phyloP scores from a whole-genome alignment of 2,329 filamentous ascomycete species.

The Monosporascus sp. region DNA sequence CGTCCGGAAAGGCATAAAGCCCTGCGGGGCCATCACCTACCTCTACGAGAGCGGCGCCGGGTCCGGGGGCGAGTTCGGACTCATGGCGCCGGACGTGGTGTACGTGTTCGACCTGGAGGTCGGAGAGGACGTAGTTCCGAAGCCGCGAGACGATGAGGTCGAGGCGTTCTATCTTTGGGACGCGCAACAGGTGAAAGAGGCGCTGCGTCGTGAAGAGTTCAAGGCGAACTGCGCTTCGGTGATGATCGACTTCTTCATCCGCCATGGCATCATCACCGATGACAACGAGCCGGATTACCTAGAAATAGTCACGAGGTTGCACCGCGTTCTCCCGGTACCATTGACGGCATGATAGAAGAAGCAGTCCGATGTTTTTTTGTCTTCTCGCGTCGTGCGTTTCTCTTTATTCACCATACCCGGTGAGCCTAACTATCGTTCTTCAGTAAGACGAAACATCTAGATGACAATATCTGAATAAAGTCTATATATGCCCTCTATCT shows the following conservation, averaged over 20 bases:
- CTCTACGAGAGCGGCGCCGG: conserved; percentile 56
- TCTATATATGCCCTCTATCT: too few relatives aligned
- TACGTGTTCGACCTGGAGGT: conserved; percentile 69
- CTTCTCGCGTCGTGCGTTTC: background rate
- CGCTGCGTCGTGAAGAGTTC: conserved; percentile 56
- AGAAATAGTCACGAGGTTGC: conserved; percentile 44
- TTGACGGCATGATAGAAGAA: background rate
- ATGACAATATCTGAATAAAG: too few relatives aligned
- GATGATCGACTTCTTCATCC: conserved; percentile 65
- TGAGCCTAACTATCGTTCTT: too few relatives aligned
- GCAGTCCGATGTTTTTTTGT: background rate
- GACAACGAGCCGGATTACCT: conserved; percentile 63
- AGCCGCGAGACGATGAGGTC: conserved; percentile 60
- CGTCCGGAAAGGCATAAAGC: conserved; percentile 44
- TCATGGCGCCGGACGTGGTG: conserved; percentile 60
- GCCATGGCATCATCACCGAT: conserved; percentile 59
- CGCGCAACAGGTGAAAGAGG: conserved; percentile 46
- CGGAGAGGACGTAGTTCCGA: conserved; percentile 43
- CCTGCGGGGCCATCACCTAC: conserved; percentile 61
- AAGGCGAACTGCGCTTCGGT: conserved; percentile 68
- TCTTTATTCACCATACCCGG: too few relatives aligned
- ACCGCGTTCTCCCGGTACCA: conserved; percentile 18
- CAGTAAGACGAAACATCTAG: too few relatives aligned
- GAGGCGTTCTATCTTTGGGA: conserved; percentile 49
- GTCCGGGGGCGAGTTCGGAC: conserved; percentile 58